phyloP scores from a whole-genome alignment of 495 filamentous ascomycete genomes.

The Melanomma pulvis-pyrius region DNA sequence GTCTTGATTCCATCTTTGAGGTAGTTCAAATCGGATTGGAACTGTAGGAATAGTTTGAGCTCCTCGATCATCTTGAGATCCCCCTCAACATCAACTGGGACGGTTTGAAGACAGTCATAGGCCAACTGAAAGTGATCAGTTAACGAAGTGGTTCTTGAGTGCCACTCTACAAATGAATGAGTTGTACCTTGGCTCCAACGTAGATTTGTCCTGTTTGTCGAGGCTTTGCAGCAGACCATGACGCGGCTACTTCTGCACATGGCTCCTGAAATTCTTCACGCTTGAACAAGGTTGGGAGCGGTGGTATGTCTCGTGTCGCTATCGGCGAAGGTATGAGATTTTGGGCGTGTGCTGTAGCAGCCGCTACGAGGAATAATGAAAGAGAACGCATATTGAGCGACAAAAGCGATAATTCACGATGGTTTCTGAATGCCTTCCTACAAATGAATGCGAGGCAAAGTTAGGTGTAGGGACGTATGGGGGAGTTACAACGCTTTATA shows the following conservation, averaged over 20 bases:
- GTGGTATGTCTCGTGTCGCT: background rate
- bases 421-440: background rate
- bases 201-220: slow-evolving; percentile 32
- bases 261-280: slow-evolving; percentile 2
- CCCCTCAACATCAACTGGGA: slow-evolving; percentile 49
- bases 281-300: slow-evolving; percentile 15
- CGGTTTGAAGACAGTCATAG: slow-evolving; percentile 51
- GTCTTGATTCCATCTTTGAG: slow-evolving; percentile 49
- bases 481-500: background rate
- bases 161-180: too few species aligned
- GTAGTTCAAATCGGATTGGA: slow-evolving; percentile 48
- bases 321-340: background rate
- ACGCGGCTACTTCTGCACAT: slow-evolving; percentile 51
- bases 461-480: background rate
- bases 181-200: background rate
- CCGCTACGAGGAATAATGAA: background rate
- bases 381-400: background rate
- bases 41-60: slow-evolving; percentile 50
- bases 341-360: background rate
- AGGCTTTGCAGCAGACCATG: slow-evolving; percentile 41
- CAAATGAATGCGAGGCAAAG: background rate
- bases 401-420: background rate
- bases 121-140: too few species aligned
- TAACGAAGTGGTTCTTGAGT: too few species aligned
- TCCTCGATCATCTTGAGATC: slow-evolving; percentile 50